Evolutionary conservation across 306 rosid genomes (phyloP).

Genomic region (Lablab purpureus): DNA sequence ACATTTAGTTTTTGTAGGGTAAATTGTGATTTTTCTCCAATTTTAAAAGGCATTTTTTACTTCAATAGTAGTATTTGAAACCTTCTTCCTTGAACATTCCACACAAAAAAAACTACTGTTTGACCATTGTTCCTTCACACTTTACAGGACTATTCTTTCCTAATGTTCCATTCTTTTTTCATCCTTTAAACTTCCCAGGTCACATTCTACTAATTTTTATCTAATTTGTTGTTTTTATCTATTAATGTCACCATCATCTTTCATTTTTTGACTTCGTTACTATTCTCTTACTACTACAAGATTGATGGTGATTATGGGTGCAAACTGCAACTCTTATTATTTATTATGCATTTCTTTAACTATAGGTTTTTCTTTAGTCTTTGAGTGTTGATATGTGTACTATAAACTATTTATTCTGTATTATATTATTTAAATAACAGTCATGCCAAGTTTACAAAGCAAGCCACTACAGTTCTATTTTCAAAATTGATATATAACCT

Average conservation of each 20-base stretch:
- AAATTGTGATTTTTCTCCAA: background rate
- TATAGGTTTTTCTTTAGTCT: background rate
- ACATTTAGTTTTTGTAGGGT: background rate
- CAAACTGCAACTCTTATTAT: background rate
- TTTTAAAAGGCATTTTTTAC: background rate
- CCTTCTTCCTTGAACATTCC: background rate
- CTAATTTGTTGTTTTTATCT: background rate
- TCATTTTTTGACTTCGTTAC: background rate
- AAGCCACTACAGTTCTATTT: no score
- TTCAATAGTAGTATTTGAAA: slow-evolving; percentile 1
- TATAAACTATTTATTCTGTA: background rate
- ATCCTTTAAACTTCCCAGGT: background rate
- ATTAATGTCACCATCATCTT: slow-evolving; percentile 4
- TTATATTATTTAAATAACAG: background rate
- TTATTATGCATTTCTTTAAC: background rate
- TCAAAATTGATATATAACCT: no score
- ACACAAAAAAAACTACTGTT: background rate
- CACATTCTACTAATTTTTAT: background rate
- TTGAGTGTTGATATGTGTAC: background rate
- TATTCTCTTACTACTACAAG: background rate
- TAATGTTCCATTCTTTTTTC: background rate
- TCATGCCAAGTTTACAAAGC: background rate
- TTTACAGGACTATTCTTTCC: background rate
- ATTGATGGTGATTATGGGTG: background rate
- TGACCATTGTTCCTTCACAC: background rate